phyloP scores from a whole-genome alignment of 176 grass and related monocot species.

The Rhipidocladum racemiflorum region DNA sequence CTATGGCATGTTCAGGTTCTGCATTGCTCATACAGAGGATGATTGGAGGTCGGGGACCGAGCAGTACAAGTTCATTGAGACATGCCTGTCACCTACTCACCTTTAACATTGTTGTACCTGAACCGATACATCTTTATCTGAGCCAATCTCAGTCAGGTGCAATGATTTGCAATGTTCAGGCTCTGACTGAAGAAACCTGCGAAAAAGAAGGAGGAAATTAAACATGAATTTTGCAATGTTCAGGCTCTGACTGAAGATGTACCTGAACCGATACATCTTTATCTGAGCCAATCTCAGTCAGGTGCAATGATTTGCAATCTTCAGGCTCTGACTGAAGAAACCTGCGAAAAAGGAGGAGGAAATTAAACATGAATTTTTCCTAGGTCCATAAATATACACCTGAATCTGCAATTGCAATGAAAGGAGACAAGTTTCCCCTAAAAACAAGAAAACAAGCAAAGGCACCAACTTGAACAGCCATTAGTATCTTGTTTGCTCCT shows the following conservation, averaged over 20 bases:
- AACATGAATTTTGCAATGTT: no score
- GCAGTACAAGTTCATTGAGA: conserved; percentile 72
- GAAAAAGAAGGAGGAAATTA: no score
- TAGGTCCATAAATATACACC: not conserved
- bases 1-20: conserved; percentile 80
- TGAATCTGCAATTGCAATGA: not conserved
- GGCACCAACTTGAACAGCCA: not conserved
- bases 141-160: not conserved
- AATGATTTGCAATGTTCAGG: not conserved
- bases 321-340: not conserved
- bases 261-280: no score
- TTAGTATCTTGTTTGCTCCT: not conserved
- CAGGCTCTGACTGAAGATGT: no score
- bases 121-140: no score
- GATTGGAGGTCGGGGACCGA: conserved; percentile 64
- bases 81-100: conserved; percentile 65
- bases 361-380: not conserved
- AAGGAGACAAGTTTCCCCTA: not conserved
- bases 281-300: no score
- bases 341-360: not conserved
- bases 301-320: not conserved
- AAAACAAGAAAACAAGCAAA: not conserved
- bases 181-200: not conserved
- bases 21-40: conserved; percentile 67
- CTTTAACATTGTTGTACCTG: no score